Conservation (phyloP, 495 filamentous ascomycete species). For the Penicillium pancosmium region DNA sequence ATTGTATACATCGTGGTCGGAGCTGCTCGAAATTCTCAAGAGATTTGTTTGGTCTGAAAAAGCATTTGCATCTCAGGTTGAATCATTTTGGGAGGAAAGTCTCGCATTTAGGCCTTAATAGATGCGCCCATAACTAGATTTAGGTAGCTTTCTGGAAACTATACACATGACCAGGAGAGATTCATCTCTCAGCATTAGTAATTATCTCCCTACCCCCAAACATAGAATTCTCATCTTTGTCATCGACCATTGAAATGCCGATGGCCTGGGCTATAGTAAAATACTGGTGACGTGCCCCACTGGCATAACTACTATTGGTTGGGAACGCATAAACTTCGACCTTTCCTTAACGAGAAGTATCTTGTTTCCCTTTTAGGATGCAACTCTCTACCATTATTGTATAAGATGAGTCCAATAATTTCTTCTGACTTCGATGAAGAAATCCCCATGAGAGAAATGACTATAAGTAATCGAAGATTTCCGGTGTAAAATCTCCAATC, state of each 20-base stretch:
- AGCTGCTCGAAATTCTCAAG: conserved; percentile 30
- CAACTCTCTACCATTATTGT: conserved; percentile 16
- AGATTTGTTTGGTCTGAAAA: conserved; percentile 45
- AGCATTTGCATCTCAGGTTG: conserved; percentile 32
- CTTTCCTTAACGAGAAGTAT: conserved; percentile 25
- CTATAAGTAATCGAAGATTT: no score
- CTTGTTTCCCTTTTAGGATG: conserved; percentile 19
- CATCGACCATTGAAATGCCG: no score
- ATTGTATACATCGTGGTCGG: conserved; percentile 29
- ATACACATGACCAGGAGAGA: no score
- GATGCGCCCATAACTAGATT: no score
- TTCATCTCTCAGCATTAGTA: no score
- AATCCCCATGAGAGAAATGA: not conserved
- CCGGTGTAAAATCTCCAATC: not conserved
- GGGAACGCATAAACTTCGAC: not conserved
- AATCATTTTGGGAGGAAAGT: conserved; percentile 34
- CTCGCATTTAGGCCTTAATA: not conserved
- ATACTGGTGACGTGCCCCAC: no score
- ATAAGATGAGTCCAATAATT: not conserved
- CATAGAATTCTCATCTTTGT: no score
- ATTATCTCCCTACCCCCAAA: no score
- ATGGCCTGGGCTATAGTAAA: no score
- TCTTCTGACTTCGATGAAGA: not conserved
- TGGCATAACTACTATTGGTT: not conserved
- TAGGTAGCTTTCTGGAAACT: no score